Conservation (phyloP, 352 stramenopile genomes). For the Phytophthora syringae region DNA sequence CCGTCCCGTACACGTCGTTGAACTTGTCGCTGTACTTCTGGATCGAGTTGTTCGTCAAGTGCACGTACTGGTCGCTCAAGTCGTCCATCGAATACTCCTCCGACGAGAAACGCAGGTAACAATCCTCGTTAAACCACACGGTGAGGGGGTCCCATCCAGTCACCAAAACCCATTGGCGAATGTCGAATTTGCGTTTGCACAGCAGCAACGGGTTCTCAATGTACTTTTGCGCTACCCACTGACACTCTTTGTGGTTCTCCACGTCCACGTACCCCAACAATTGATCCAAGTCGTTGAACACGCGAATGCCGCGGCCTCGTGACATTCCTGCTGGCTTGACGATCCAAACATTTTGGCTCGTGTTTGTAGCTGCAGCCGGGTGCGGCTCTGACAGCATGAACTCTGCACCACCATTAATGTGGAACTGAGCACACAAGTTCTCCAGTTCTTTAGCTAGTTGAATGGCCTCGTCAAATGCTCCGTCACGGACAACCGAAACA, state of each 20-base stretch:
- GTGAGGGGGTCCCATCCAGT: conserved; percentile 94
- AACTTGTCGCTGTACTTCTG: conserved; percentile 93
- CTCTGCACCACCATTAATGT: conserved; percentile 69
- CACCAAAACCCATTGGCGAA: conserved; percentile 94
- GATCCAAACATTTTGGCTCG: conserved; percentile 92
- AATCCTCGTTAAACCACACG: conserved; percentile 93
- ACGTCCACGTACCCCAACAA: conserved; percentile 88
- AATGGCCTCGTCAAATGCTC: conserved; percentile 36
- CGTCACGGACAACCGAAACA: conserved; percentile 40
- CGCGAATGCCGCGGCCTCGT: conserved; percentile 85
- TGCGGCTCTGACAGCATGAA: conserved; percentile 20
- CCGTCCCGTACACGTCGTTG: conserved; percentile 72
- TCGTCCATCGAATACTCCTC: conserved; percentile 85
- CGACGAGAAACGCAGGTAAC: conserved; percentile 92
- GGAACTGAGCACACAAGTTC: conserved; percentile 69
- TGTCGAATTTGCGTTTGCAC: conserved; percentile 92
- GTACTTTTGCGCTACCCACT: conserved; percentile 91
- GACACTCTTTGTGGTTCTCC: conserved; percentile 87
- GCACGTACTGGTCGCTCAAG: conserved; percentile 89
- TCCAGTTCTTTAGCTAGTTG: conserved; percentile 40
- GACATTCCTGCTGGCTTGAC: conserved; percentile 92
- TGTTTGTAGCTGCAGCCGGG: conserved; percentile 12
- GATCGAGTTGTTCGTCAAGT: conserved; percentile 96
- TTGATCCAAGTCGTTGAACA: conserved; percentile 85
- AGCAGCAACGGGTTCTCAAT: conserved; percentile 89